Base-by-base conservation (phyloP, 2,329 filamentous ascomycete genomes). In the Epichloe baconii region DNA sequence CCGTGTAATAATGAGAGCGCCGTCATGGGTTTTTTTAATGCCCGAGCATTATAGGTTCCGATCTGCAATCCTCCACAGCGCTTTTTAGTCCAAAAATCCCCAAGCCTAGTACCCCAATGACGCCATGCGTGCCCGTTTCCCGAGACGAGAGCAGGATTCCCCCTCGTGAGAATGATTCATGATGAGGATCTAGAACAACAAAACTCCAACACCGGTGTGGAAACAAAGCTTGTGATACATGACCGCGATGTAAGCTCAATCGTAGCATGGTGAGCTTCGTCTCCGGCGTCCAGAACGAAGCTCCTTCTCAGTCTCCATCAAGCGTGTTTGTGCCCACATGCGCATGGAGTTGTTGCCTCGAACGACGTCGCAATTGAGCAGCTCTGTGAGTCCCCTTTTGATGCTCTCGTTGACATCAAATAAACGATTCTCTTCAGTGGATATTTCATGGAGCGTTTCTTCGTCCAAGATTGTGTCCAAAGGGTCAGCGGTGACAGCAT, bases 241-340 rank as follows among this genome's bases (percentile, higher is more conserved):
- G 6, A 21, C 6, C 19, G 19, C 17, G 45, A 47, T 6, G 36
- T 26, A 31, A n/a, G 26, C n/a, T 55, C 38, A 59, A 50, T 63
- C 63, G 47, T 61, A 55, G 54, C 54, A 63, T 56, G 61, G 58
- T 23, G 63, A 64, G 61, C 72, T 73, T 47, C 74, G 68, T 54
- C 75, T 65, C 56, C 77, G 68, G 47, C 77, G 68, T 37, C 76
- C 74, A 8, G 71, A 74, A 35, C 77, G 72, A 51, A 81, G 64
- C 57, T 81, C 77, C 58, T 75, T 74, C 59, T 82, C 78, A 19
- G 78, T 79, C 57, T 80, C 76, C 73, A 82, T 74, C 26, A 82
- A 66, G 14, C 77, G 68, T 19, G 73, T 70, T 62, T 81, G 78
- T 36, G 81, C 75, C 74, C 76, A 81, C 53, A 71, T 77, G 46